These are phyloP conservation scores for Piper betle DNA, from an alignment of 164 flowering plant species.

Conservation along the genomic window DNA sequence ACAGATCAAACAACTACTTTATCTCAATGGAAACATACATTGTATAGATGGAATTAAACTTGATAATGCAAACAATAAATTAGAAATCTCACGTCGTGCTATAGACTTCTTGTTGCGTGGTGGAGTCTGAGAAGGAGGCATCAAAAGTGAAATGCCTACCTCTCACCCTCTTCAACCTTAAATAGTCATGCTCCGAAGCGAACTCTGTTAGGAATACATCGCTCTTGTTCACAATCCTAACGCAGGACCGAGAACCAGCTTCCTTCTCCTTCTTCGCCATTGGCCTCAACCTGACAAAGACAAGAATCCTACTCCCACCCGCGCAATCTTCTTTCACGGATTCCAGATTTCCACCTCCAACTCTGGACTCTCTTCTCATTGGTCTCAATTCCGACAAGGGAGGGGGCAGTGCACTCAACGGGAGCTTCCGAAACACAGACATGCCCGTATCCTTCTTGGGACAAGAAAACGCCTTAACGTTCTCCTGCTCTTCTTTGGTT, in stretches of 20 bases:
- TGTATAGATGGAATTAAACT: neutral
- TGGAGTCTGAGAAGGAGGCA: conserved; percentile 65
- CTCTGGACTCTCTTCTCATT: conserved; percentile 5
- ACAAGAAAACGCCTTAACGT: conserved; percentile 25
- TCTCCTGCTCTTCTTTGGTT: conserved; percentile 40
- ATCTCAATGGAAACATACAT: too few relatives aligned
- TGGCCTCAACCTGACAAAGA: conserved; percentile 88
- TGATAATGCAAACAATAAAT: neutral
- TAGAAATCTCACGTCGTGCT: conserved; percentile 55
- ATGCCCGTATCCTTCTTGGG: conserved; percentile 19
- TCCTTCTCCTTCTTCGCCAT: conserved; percentile 83
- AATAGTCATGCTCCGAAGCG: conserved; percentile 68
- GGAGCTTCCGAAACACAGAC: conserved; percentile 48
- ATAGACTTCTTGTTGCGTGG: conserved; percentile 74
- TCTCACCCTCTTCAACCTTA: conserved; percentile 71
- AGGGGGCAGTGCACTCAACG: conserved; percentile 29
- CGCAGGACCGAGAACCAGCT: conserved; percentile 57
- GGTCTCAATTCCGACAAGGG: conserved; percentile 16
- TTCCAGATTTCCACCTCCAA: conserved; percentile 14
- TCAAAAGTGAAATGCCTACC: conserved; percentile 87
- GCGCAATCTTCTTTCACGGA: conserved; percentile 18
- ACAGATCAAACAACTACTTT: neutral
- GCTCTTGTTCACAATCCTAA: conserved; percentile 49
- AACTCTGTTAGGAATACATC: conserved; percentile 77
- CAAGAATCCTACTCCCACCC: conserved; percentile 53